Percentiles rank a stretch among this genome's conserved stretches.
These are phyloP conservation scores for Akanthomyces lecanii DNA, from an alignment of 2,329 filamentous ascomycete species.

Conservation along the genomic window DNA sequence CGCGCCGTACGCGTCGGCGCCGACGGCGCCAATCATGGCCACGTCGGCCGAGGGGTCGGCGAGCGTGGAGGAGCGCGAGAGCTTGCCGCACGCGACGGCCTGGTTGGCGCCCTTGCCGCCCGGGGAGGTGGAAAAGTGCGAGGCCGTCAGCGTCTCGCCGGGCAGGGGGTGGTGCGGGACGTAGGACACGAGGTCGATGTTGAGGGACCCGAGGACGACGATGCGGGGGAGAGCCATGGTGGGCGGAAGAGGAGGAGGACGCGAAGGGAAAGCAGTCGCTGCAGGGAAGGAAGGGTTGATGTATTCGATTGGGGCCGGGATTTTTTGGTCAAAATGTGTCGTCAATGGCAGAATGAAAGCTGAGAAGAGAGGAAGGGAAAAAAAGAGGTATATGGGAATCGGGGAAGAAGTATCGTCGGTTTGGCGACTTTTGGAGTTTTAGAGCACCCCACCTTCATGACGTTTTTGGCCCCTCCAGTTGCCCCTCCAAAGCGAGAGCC, in stretches of 20 bases:
- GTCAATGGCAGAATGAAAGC: too few relatives aligned
- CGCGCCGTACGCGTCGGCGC: slow-evolving; percentile 61
- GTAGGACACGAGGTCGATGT: slow-evolving; percentile 87
- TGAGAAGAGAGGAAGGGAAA: not conserved
- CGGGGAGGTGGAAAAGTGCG: slow-evolving; percentile 71
- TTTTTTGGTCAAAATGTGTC: too few relatives aligned
- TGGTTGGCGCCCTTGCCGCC: slow-evolving; percentile 97
- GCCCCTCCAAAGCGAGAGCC: not conserved
- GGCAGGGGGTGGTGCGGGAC: slow-evolving; percentile 77
- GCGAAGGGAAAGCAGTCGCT: not conserved
- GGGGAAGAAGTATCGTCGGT: not conserved
- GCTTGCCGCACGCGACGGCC: slow-evolving; percentile 80
- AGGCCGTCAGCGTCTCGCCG: slow-evolving; percentile 83
- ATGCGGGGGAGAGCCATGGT: slow-evolving; percentile 48
- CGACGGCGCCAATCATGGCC: slow-evolving; percentile 71
- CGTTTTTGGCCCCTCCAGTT: not conserved
- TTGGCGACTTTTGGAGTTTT: not conserved
- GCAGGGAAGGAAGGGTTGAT: too few relatives aligned
- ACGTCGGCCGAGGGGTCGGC: slow-evolving; percentile 42
- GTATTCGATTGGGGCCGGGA: too few relatives aligned
- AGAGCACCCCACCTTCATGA: slow-evolving; percentile 3
- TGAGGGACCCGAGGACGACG: slow-evolving; percentile 85
- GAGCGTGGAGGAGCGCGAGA: slow-evolving; percentile 54
- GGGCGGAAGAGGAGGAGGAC: slow-evolving; percentile 8
- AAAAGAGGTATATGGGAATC: not conserved